Evolutionary conservation across 2,329 filamentous ascomycete genomes (phyloP).

Genomic region (Tolypocladium sp.): DNA sequence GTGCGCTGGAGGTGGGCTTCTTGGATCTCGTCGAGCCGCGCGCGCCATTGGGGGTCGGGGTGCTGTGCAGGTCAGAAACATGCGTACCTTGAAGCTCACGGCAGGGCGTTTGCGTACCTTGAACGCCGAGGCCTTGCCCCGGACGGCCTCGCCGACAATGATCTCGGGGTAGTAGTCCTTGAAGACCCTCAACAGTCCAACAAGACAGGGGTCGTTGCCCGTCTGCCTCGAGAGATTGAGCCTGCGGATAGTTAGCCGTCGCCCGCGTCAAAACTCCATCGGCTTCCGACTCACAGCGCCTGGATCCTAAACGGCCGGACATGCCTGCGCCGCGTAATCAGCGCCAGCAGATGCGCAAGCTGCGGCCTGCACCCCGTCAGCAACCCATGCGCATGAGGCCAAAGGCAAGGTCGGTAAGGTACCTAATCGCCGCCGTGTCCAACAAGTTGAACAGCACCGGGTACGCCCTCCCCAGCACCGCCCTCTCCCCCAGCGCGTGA

Average conservation of each 20-base stretch:
- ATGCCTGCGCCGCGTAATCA: conserved; percentile 73
- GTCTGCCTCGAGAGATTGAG: conserved; percentile 48
- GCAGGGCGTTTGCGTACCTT: conserved; percentile 31
- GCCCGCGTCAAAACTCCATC: background rate
- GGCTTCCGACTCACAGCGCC: conserved; percentile 43
- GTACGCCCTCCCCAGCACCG: conserved; percentile 60
- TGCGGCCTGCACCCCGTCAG: conserved; percentile 30
- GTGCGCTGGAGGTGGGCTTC: conserved; percentile 42
- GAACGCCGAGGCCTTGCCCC: conserved; percentile 52
- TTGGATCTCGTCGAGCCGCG: conserved; percentile 59
- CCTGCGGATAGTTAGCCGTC: conserved; percentile 22
- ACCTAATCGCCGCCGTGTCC: conserved; percentile 70
- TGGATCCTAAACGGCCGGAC: conserved; percentile 80
- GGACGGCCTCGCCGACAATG: conserved; percentile 61
- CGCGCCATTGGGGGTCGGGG: conserved; percentile 68
- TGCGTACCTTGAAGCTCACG: too few species aligned
- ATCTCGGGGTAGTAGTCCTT: conserved; percentile 90
- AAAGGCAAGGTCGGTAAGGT: conserved; percentile 1
- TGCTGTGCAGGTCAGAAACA: conserved; percentile 35
- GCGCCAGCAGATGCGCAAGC: conserved; percentile 68
- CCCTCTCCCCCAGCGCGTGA: conserved; percentile 56
- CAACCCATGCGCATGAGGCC: background rate
- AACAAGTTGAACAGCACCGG: conserved; percentile 71
- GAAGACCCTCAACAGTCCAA: conserved; percentile 70
- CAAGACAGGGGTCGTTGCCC: conserved; percentile 64